A percentile compares a stretch with the other conserved stretches of the same genome.
Conservation (phyloP, 176 grass and related monocot species). For the Oryza australiensis region DNA sequence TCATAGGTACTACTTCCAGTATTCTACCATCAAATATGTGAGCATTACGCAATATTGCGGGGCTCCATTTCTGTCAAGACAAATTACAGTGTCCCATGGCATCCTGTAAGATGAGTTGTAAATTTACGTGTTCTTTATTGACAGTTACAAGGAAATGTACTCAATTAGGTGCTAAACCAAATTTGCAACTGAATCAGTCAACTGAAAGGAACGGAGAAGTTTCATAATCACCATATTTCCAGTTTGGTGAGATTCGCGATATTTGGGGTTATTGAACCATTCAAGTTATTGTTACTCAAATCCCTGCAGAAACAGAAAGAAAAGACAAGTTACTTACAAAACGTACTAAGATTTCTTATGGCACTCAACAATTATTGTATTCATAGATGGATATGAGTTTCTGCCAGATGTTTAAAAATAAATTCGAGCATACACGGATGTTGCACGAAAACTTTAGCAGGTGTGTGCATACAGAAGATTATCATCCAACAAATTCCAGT, state of each 20-base stretch:
- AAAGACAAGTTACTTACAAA: constrained; percentile 18
- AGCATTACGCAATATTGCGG: not conserved
- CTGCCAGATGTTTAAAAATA: no score
- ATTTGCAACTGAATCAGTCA: not conserved
- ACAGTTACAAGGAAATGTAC: not conserved
- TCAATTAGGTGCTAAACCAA: constrained; percentile 8
- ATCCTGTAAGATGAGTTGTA: not conserved
- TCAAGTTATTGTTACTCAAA: constrained; percentile 51
- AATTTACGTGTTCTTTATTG: not conserved
- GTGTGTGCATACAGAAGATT: not conserved
- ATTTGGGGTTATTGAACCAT: constrained; percentile 27
- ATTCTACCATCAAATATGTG: not conserved
- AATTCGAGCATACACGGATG: no score
- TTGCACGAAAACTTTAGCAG: not conserved
- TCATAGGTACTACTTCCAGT: not conserved
- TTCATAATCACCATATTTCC: constrained; percentile 48
- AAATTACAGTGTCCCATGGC: not conserved
- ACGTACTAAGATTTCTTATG: not conserved
- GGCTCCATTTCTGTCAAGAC: not conserved
- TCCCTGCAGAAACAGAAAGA: constrained; percentile 47
- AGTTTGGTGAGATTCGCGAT: constrained; percentile 45
- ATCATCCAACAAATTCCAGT: not conserved
- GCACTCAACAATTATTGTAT: no score
- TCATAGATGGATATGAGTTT: no score
- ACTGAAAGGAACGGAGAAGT: not conserved